phyloP scores from a whole-genome alignment of 305 asterid species.

The Fraxinus angustifolia region DNA sequence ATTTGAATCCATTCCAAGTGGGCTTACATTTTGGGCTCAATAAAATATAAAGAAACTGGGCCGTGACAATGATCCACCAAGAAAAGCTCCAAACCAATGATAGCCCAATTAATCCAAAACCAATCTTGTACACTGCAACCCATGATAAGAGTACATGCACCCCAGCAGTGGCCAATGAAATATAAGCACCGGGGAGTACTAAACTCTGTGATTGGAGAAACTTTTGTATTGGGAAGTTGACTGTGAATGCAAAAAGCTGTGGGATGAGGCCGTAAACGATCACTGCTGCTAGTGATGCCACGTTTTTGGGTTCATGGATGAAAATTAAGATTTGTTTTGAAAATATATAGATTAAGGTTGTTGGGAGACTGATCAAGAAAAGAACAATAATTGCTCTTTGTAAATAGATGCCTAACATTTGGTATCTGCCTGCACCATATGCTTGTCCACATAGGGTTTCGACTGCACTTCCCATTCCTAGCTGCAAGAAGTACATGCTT shows the following conservation, averaged over 20 bases:
- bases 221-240: conserved; percentile 40
- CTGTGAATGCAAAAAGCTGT: conserved; percentile 37
- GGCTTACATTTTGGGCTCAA: conserved; percentile 31
- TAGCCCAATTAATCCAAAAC: conserved; percentile 33
- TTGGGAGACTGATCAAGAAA: conserved; percentile 24
- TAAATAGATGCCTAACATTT: conserved; percentile 32
- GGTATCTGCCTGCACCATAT: conserved; percentile 29
- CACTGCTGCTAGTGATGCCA: conserved; percentile 32
- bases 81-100: conserved; percentile 36
- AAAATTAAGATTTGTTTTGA: conserved; percentile 25
- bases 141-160: conserved; percentile 32
- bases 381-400: conserved; percentile 33
- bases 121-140: conserved; percentile 28
- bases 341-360: conserved; percentile 21
- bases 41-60: conserved; percentile 36
- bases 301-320: conserved; percentile 27
- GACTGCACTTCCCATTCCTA: conserved; percentile 51
- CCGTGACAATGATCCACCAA: conserved; percentile 39
- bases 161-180: conserved; percentile 29
- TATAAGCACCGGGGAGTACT: conserved; percentile 35
- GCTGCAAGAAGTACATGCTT: conserved; percentile 15
- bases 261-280: conserved; percentile 40
- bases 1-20: conserved; percentile 37
- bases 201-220: conserved; percentile 43
- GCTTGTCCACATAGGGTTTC: conserved; percentile 51